phyloP scores from a whole-genome alignment of 306 rosid genomes.

The Sicyos baderoa region DNA sequence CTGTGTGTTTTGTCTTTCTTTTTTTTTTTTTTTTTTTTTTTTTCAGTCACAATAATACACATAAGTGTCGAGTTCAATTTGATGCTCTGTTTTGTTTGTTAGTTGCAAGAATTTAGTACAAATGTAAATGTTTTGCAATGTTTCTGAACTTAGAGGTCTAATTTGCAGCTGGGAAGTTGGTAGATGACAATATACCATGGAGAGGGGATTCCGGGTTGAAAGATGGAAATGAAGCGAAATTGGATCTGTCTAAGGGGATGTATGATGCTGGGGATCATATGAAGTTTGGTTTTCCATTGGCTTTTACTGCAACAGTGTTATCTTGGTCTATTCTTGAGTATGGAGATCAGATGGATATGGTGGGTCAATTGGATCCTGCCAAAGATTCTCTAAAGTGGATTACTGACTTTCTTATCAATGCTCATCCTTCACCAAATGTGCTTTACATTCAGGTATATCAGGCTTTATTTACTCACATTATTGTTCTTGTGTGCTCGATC shows the following conservation, averaged over 20 bases:
- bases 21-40: too few relatives aligned
- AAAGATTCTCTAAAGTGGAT: constrained; percentile 77
- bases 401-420: constrained; percentile 76
- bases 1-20: too few relatives aligned
- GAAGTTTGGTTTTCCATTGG: constrained; percentile 94
- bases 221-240: constrained; percentile 55
- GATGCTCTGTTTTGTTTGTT: neutral
- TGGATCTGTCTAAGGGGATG: constrained; percentile 90
- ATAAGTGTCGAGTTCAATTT: neutral
- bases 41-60: too few relatives aligned
- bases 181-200: constrained; percentile 57
- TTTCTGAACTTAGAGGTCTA: neutral
- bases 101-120: neutral
- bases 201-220: constrained; percentile 82
- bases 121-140: neutral
- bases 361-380: constrained; percentile 60
- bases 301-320: constrained; percentile 79
- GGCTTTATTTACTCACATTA: neutral
- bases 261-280: constrained; percentile 93
- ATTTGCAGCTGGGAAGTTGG: constrained; percentile 69
- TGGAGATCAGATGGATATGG: constrained; percentile 80
- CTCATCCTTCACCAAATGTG: constrained; percentile 72
- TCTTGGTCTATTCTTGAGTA: constrained; percentile 93
- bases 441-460: constrained; percentile 74
- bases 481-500: neutral